Percentiles rank a stretch among this genome's conserved stretches.
phyloP scores from a whole-genome alignment of 1,284 basidiomycete genomes.

The Trametes polyzona region DNA sequence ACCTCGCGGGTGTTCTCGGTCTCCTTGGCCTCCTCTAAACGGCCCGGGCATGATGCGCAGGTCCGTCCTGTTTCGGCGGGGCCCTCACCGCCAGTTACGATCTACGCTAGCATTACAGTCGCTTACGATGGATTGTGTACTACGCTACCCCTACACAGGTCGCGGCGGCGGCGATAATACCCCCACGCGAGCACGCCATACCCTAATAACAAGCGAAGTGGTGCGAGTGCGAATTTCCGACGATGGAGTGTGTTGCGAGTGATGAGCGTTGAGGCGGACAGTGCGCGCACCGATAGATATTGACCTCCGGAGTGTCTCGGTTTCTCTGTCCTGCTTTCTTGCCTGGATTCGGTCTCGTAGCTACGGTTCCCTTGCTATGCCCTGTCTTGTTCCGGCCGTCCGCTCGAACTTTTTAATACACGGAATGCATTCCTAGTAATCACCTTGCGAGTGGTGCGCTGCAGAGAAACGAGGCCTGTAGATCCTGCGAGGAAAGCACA shows the following conservation, averaged over 20 bases:
- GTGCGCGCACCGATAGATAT: background rate
- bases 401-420: background rate
- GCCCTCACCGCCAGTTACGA: background rate
- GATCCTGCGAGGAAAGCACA: too few species aligned
- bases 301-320: background rate
- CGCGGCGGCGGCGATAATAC: constrained; percentile 3
- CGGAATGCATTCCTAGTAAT: background rate
- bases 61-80: constrained; percentile 1
- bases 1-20: constrained; percentile 27
- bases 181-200: constrained; percentile 15
- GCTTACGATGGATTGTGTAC: constrained; percentile 10
- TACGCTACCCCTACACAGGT: background rate
- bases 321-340: background rate
- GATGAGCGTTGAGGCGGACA: background rate
- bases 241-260: too few species aligned
- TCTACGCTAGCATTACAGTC: background rate
- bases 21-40: constrained; percentile 26
- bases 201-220: constrained; percentile 7
- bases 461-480: too few species aligned
- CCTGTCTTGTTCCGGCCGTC: background rate
- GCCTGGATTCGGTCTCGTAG: background rate
- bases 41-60: constrained; percentile 2
- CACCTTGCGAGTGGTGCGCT: background rate
- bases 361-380: background rate
- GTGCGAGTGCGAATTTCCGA: background rate